phyloP scores from a whole-genome alignment of 2,329 filamentous ascomycete genomes.

The Fusarium caatingaense region DNA sequence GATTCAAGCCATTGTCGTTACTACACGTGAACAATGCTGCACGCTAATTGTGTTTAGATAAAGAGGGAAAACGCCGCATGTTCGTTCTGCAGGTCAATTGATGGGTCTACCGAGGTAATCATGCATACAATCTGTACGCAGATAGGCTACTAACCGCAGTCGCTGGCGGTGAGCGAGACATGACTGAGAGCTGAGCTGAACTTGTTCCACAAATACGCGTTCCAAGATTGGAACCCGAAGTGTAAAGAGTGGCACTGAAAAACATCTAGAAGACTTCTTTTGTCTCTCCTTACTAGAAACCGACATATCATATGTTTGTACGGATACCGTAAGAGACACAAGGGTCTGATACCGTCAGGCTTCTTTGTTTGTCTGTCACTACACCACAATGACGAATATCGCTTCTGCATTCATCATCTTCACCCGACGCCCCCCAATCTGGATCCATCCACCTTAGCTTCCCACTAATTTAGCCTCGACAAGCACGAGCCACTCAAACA shows the following conservation, averaged over 20 bases:
- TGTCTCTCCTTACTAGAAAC: neutral
- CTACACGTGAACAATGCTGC: conserved; percentile 5
- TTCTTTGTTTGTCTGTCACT: neutral
- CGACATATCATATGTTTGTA: neutral
- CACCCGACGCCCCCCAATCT: neutral
- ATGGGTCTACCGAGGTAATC: neutral
- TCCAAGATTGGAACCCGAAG: neutral
- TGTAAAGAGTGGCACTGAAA: neutral
- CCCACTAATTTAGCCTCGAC: conserved; percentile 3
- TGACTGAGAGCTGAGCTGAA: neutral
- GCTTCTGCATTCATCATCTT: neutral
- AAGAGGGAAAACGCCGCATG: neutral
- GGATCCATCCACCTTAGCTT: neutral
- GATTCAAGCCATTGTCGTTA: conserved; percentile 11
- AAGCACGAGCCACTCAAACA: neutral
- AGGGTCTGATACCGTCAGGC: neutral
- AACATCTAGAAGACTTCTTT: conserved; percentile 20
- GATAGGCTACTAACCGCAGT: neutral
- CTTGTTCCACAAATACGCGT: neutral
- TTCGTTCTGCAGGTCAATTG: neutral
- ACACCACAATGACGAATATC: conserved; percentile 3
- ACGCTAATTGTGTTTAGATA: neutral
- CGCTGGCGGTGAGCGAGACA: conserved; percentile 10
- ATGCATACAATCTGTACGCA: too few species aligned
- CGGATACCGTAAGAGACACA: neutral